Base-by-base conservation (phyloP, 495 filamentous ascomycete genomes). In the Hyaloscypha variabilis region DNA sequence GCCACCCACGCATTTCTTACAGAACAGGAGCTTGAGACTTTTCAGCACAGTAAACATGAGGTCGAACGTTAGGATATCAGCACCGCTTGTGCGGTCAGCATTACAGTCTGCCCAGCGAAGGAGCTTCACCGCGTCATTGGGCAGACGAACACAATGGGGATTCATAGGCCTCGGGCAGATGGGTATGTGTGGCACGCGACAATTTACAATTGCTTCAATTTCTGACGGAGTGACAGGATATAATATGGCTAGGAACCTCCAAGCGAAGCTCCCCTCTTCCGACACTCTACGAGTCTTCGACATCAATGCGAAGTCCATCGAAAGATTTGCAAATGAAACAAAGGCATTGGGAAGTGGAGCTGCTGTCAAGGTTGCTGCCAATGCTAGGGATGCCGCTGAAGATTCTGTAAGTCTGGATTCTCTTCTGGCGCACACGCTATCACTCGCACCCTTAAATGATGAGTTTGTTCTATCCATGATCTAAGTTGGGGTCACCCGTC, bases 111-210 rank as follows among this genome's bases (percentile, higher is more conserved):
- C 65, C 49, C 77, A 77, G 66, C 69, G 72, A 51, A 77, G 87
- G 67, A 70, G 75, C 39, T 91, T 91, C 67, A 87, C 89, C 28
- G 80, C 76, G 0, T 83, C 85, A 6, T 29, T 77, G 39, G 77
- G 72, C 29, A 78, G 84, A 62, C 77, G 86, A 70, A 86, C 87
- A 65, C 87, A 83, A 69, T 94, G 88, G 83, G 92, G 91, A 14
- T 96, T 96, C 75, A 88, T 96, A 68, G 92, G 92, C 3, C 77
- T 96, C 29, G 92, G 92, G 8, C 90, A 91, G 71, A 96, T 96
- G 92, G 92, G 88, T 92, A 83, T 55, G 87, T 75, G 51, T 29
- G 17, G 46, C 56, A n/a, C 51, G 28, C 63, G 49, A 62, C 3
- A 54, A 46, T 59, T 42, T 46, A 17, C 61, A 26, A 29, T 46